Evolutionary conservation across 495 filamentous ascomycete species (phyloP).

Genomic region (Hypoxylon fragiforme): DNA sequence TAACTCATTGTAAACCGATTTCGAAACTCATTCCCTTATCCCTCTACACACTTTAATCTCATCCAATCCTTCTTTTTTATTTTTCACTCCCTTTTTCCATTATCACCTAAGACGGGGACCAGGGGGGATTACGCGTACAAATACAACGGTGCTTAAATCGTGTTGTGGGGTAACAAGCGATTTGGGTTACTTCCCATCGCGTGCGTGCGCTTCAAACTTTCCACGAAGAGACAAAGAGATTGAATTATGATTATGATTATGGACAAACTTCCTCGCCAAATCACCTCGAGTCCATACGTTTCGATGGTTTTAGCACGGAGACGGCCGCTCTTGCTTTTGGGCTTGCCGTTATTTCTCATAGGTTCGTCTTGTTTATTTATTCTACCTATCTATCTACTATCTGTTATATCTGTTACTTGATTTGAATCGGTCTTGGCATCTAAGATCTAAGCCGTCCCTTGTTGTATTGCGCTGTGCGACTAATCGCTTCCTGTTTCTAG

Average conservation of each 20-base stretch:
- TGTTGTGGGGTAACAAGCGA: slow-evolving; percentile 26
- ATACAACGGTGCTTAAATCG: slow-evolving; percentile 18
- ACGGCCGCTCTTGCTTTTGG: slow-evolving; percentile 36
- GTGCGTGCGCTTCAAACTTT: slow-evolving; percentile 16
- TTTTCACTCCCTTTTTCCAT: too few relatives aligned
- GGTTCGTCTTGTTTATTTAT: slow-evolving; percentile 10
- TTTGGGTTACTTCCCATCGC: slow-evolving; percentile 16
- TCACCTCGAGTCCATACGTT: slow-evolving; percentile 29
- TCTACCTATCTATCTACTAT: background rate
- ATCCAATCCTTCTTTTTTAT: slow-evolving; percentile 6
- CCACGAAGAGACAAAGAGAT: slow-evolving; percentile 1
- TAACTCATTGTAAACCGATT: too few relatives aligned
- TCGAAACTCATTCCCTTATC: slow-evolving; percentile 30
- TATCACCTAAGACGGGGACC: slow-evolving; percentile 15
- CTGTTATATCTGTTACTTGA: too few relatives aligned
- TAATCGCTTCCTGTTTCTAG: slow-evolving; percentile 15
- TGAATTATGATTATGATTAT: slow-evolving; percentile 15
- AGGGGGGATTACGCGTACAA: slow-evolving; percentile 32
- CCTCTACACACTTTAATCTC: background rate
- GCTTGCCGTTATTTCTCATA: slow-evolving; percentile 37
- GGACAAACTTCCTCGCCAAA: slow-evolving; percentile 33
- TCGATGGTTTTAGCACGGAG: slow-evolving; percentile 39
- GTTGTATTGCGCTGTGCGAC: slow-evolving; percentile 2
- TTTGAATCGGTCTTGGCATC: too few relatives aligned
- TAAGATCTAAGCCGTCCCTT: too few relatives aligned